Evolutionary conservation across 140 eudicot genomes (phyloP), one percentile per base, ranked within the genome.

Genomic region (Senecio squalidus): DNA sequence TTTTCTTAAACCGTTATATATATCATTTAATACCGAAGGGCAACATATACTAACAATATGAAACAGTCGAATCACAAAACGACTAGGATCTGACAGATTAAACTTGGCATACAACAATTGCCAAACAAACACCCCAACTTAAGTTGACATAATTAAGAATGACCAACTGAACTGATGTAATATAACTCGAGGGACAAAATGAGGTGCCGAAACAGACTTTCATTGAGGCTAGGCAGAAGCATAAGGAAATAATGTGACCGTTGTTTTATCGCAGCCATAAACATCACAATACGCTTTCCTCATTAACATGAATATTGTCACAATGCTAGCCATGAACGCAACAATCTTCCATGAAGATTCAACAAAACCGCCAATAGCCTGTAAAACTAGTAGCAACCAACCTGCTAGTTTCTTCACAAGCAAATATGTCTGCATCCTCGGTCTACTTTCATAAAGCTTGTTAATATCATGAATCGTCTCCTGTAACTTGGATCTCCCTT

Each of bases 221-320:
- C 6, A 1, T 6, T 5, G 11, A 45, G 51, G 23, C 51, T 50
- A 50, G 34, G 33, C 24, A 55, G 60, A 18, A 34, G 48, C 18
- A 24, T 18, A 36, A 2, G 47, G 15, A 18, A 34, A 57, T 33
- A 31, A 33, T 1, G 47, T 33, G 9, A 57, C 33, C 1, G 23
- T 5, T 34, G 30, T 20, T 56, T 36, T 51, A 31, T 47, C 25
- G 39, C 76, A 75, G 10, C 57, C 56, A 55, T 27, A 75, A 11
- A 63, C 58, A 9, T 43, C 15, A 21, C 73, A 75, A 75, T 55
- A 69, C 2, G 76, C 38, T 40, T 69, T 59, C 4, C 47, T 1
- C 1, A 27, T 33, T 21, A 68, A 36, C 59, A 40, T 26, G 21
- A 75, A 18, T 15, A 69, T 14, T 11, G 62, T 6, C 41, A 41